Conservation (phyloP, 495 filamentous ascomycete genomes). For the Xylaria nigripes region DNA sequence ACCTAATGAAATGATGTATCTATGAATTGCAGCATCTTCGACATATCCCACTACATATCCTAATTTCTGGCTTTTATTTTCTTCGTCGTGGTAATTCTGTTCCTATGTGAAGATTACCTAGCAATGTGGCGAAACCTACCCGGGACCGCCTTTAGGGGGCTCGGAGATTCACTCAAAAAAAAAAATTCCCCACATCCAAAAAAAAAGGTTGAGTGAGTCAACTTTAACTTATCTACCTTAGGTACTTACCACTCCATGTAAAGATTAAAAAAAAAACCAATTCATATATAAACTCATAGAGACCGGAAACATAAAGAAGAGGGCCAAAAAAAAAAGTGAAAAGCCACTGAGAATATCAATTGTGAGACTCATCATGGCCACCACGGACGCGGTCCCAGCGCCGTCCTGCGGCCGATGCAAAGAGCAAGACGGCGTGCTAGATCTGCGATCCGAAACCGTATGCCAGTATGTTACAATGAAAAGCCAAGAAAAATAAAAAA, state of each 20-base stretch:
- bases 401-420: slow-evolving; percentile 33
- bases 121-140: slow-evolving; percentile 3
- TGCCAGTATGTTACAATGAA: slow-evolving; percentile 36
- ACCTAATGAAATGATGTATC: not conserved
- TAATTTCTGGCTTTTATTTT: too few relatives aligned
- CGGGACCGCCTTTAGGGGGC: slow-evolving; percentile 3
- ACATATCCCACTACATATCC: too few relatives aligned
- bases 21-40: too few relatives aligned
- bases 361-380: slow-evolving; percentile 8
- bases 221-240: not conserved
- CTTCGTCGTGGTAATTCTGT: too few relatives aligned
- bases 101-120: not conserved
- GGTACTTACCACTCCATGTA: too few relatives aligned
- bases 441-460: slow-evolving; percentile 31
- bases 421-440: slow-evolving; percentile 25
- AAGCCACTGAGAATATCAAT: too few relatives aligned
- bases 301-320: not conserved
- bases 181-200: slow-evolving; percentile 8
- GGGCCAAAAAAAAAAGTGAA: too few relatives aligned
- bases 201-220: slow-evolving; percentile 3
- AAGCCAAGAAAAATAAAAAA: too few relatives aligned
- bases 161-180: slow-evolving; percentile 2
- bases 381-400: slow-evolving; percentile 7
- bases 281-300: not conserved
- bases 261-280: not conserved